Conservation (phyloP, 352 stramenopile genomes). For the Peronospora destructor region DNA sequence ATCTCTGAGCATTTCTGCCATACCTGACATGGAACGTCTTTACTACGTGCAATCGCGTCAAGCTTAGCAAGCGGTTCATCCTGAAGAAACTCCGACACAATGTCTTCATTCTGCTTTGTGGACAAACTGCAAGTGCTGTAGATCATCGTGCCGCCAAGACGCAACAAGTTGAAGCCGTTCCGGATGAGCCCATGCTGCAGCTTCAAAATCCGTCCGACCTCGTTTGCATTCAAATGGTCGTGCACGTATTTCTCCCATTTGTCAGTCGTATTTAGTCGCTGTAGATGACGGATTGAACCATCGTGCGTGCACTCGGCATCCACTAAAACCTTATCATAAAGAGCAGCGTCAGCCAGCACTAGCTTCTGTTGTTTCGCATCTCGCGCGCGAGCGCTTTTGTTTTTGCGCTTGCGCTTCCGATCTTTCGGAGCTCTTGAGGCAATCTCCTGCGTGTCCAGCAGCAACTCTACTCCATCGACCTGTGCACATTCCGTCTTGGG, state of each 20-base stretch:
- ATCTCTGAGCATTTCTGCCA: background rate
- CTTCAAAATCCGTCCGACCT: conserved; percentile 54
- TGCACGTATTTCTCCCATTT: conserved; percentile 77
- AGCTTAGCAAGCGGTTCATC: conserved; percentile 33
- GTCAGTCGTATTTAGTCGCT: conserved; percentile 52
- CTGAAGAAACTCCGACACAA: conserved; percentile 80
- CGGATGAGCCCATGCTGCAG: conserved; percentile 56
- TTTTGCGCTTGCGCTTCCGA: conserved; percentile 83
- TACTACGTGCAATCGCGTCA: conserved; percentile 27
- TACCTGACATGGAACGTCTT: conserved; percentile 50
- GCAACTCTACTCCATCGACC: conserved; percentile 33
- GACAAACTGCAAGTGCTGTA: conserved; percentile 94
- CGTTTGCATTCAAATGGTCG: conserved; percentile 46
- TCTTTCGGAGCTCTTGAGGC: conserved; percentile 30
- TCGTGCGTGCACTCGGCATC: conserved; percentile 95
- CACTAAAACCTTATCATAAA: conserved; percentile 92
- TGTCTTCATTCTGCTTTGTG: conserved; percentile 88
- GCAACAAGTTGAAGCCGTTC: conserved; percentile 87
- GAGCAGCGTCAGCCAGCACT: conserved; percentile 15
- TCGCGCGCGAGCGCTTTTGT: conserved; percentile 82
- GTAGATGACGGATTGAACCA: conserved; percentile 87
- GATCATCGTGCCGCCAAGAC: conserved; percentile 84
- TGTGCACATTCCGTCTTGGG: conserved; percentile 40
- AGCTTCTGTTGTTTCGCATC: conserved; percentile 43
- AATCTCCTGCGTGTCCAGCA: conserved; percentile 72